Percentiles rank a stretch among this genome's conserved stretches.
Conservation (phyloP, 2,329 filamentous ascomycete species). For the Claviceps sp. region DNA sequence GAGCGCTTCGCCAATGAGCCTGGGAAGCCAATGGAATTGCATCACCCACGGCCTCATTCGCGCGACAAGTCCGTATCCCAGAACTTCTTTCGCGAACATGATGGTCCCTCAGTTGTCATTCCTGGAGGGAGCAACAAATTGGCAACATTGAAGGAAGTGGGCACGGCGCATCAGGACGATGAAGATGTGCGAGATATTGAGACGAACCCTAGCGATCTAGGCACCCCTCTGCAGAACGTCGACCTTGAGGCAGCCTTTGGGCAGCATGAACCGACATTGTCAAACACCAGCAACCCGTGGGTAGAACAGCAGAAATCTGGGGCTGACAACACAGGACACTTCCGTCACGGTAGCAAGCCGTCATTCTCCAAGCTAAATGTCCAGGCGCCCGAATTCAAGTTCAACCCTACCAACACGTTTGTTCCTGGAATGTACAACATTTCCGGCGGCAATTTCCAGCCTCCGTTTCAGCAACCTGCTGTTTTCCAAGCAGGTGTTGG, state of each 20-base stretch:
- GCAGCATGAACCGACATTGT: constrained; percentile 41
- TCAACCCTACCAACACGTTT: constrained; percentile 44
- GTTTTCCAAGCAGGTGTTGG: constrained; percentile 27
- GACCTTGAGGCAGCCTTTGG: constrained; percentile 30
- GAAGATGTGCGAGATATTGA: constrained; percentile 53
- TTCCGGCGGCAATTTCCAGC: constrained; percentile 31
- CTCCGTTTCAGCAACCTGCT: constrained; percentile 28
- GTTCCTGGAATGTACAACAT: constrained; percentile 37
- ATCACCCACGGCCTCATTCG: constrained; percentile 63
- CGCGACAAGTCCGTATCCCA: constrained; percentile 60
- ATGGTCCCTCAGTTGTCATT: constrained; percentile 28
- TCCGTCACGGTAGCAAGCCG: constrained; percentile 51
- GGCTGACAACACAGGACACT: constrained; percentile 24
- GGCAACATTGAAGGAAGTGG: constrained; percentile 26
- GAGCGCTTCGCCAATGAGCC: constrained; percentile 40
- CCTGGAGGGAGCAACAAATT: constrained; percentile 27
- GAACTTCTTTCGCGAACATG: constrained; percentile 46
- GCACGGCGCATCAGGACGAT: constrained; percentile 24
- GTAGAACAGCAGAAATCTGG: constrained; percentile 35
- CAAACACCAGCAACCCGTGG: constrained; percentile 51
- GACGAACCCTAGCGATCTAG: constrained; percentile 60
- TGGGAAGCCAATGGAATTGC: constrained; percentile 43
- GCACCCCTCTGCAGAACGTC: constrained; percentile 44
- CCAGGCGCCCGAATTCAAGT: constrained; percentile 78
- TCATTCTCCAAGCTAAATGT: constrained; percentile 77